These are phyloP conservation scores for Chrysopogon serrulatus DNA, from an alignment of 176 grass and related monocot species.

Conservation along the genomic window DNA sequence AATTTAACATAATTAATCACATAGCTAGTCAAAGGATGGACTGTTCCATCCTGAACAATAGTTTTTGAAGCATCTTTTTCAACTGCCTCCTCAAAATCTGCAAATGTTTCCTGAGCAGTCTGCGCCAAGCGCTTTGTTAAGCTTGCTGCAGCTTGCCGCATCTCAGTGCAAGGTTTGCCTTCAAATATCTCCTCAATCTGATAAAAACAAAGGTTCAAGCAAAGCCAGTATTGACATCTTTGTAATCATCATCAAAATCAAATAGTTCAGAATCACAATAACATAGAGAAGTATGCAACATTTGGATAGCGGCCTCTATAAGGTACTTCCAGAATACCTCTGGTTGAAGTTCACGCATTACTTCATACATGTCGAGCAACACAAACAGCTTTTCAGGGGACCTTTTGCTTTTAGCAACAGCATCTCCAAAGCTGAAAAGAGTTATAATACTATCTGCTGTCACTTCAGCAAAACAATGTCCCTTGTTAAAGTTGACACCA, in stretches of 20 bases:
- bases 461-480: slow-evolving; percentile 84
- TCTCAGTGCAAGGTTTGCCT: slow-evolving; percentile 79
- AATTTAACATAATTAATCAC: slow-evolving; percentile 99
- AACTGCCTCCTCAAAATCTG: slow-evolving; percentile 88
- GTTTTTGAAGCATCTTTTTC: slow-evolving; percentile 98
- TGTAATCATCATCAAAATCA: slow-evolving; percentile 1
- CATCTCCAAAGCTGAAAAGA: slow-evolving; percentile 92
- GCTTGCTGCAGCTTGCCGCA: slow-evolving; percentile 53
- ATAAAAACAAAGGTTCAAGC: slow-evolving; percentile 14
- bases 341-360: slow-evolving; percentile 80
- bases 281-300: neutral
- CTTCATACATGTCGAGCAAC: slow-evolving; percentile 96
- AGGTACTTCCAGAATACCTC: slow-evolving; percentile 52
- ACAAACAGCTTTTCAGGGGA: slow-evolving; percentile 95
- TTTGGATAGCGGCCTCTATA: neutral
- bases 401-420: slow-evolving; percentile 93
- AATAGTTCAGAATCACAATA: neutral
- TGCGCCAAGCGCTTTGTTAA: slow-evolving; percentile 84
- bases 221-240: slow-evolving; percentile 26
- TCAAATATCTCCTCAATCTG: slow-evolving; percentile 83
- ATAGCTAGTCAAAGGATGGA: slow-evolving; percentile 97
- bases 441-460: slow-evolving; percentile 66
- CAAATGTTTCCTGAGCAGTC: slow-evolving; percentile 84
- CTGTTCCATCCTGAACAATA: slow-evolving; percentile 90
- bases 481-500: slow-evolving; percentile 63